These are phyloP conservation scores for Eimeria brunetti DNA, from an alignment of 169 alveolate species.

Conservation along the genomic window DNA sequence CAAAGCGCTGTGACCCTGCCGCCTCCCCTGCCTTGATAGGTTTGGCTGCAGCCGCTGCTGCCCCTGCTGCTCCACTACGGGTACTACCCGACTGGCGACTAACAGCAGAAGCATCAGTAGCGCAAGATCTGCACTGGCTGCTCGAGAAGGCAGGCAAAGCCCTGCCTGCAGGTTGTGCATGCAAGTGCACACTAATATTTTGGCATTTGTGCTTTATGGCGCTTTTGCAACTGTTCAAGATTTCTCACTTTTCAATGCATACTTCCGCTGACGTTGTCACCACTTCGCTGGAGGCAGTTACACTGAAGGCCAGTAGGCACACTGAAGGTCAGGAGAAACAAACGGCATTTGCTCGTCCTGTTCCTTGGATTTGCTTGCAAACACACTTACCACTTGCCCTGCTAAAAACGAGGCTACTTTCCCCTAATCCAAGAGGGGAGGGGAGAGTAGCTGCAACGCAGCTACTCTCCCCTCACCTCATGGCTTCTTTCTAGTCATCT, in stretches of 20 bases:
- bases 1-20: slow-evolving; percentile 7
- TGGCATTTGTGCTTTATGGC: not conserved
- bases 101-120: not conserved
- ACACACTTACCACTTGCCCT: not conserved
- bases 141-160: not conserved
- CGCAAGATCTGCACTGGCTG: not conserved
- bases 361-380: not conserved
- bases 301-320: too few relatives aligned
- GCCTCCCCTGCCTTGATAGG: not conserved
- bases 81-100: not conserved
- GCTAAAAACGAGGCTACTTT: not conserved
- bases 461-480: not conserved
- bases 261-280: not conserved
- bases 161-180: not conserved
- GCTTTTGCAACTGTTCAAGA: not conserved
- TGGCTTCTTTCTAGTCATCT: not conserved
- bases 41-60: not conserved
- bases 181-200: not conserved
- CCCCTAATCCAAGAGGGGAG: not conserved
- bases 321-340: not conserved
- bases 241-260: not conserved
- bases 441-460: too few relatives aligned
- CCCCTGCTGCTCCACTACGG: not conserved
- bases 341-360: not conserved
- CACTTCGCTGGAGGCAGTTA: not conserved